phyloP scores from a whole-genome alignment of 495 filamentous ascomycete genomes.

The Alectoria sarmentosa region DNA sequence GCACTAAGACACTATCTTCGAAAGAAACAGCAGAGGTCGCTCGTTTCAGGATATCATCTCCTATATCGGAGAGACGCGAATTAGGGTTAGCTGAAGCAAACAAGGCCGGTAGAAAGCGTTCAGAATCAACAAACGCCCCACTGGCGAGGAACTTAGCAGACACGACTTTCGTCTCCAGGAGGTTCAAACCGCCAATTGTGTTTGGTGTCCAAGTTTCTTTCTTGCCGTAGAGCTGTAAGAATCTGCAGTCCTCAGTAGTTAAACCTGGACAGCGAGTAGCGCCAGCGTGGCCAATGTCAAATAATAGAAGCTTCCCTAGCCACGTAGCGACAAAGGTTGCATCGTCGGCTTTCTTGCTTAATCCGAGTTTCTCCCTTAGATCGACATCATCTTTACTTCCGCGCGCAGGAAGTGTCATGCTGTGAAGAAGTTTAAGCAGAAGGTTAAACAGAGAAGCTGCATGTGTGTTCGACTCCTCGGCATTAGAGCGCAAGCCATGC shows the following conservation, averaged over 20 bases:
- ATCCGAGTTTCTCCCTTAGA: constrained; percentile 56
- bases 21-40: constrained; percentile 55
- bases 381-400: constrained; percentile 70
- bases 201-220: constrained; percentile 62
- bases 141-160: constrained; percentile 67
- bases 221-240: constrained; percentile 60
- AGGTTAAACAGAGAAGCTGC: constrained; percentile 75
- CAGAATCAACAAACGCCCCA: constrained; percentile 72
- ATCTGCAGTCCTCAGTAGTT: constrained; percentile 60
- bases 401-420: constrained; percentile 63
- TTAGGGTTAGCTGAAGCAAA: constrained; percentile 77
- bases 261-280: constrained; percentile 58
- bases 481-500: constrained; percentile 58
- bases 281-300: constrained; percentile 42
- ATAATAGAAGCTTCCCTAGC: constrained; percentile 73
- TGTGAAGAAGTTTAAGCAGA: constrained; percentile 63
- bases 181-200: constrained; percentile 54
- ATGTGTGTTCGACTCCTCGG: constrained; percentile 53
- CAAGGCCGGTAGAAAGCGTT: constrained; percentile 76
- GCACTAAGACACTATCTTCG: constrained; percentile 58
- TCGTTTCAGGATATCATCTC: constrained; percentile 79
- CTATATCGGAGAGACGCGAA: constrained; percentile 68
- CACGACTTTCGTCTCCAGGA: constrained; percentile 57
- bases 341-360: constrained; percentile 56
- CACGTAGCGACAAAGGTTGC: constrained; percentile 66